Evolutionary conservation across 352 stramenopile species (phyloP).

Genomic region (Globisporangium ultimum): DNA sequence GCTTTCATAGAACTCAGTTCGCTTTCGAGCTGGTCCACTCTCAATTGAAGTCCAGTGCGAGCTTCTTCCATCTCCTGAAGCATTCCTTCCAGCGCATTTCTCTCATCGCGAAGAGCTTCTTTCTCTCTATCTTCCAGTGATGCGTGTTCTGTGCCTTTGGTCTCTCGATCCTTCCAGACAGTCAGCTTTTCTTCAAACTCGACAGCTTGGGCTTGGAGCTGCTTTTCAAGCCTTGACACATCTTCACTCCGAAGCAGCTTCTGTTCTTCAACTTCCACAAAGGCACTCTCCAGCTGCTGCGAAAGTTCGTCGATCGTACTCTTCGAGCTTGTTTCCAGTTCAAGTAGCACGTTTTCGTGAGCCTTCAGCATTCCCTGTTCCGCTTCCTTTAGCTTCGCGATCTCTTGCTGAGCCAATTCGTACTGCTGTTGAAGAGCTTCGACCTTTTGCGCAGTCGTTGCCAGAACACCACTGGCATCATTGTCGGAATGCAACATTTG

Average conservation of each 20-base stretch:
- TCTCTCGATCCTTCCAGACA: conserved; percentile 9
- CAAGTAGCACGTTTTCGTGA: too few species aligned
- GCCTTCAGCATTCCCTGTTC: too few species aligned
- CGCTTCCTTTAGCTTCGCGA: too few species aligned
- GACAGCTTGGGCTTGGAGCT: conserved; percentile 5
- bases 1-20: conserved; percentile 7
- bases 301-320: conserved; percentile 14
- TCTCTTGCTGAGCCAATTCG: too few species aligned
- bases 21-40: conserved; percentile 5
- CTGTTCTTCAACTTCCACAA: conserved; percentile 24
- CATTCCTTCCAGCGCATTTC: conserved; percentile 3
- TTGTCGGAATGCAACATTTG: not conserved
- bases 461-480: too few species aligned
- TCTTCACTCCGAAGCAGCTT: conserved; percentile 28
- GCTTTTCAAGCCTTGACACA: conserved; percentile 24
- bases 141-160: not conserved
- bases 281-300: conserved; percentile 26
- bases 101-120: conserved; percentile 2
- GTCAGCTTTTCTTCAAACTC: conserved; percentile 10
- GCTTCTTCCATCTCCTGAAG: conserved; percentile 11
- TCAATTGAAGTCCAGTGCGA: conserved; percentile 1
- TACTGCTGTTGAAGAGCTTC: too few species aligned
- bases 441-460: too few species aligned
- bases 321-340: too few species aligned
- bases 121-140: conserved; percentile 3